Evolutionary conservation across 768 basidiomycete species (phyloP).

Genomic region (Pisolithus marmoratus): DNA sequence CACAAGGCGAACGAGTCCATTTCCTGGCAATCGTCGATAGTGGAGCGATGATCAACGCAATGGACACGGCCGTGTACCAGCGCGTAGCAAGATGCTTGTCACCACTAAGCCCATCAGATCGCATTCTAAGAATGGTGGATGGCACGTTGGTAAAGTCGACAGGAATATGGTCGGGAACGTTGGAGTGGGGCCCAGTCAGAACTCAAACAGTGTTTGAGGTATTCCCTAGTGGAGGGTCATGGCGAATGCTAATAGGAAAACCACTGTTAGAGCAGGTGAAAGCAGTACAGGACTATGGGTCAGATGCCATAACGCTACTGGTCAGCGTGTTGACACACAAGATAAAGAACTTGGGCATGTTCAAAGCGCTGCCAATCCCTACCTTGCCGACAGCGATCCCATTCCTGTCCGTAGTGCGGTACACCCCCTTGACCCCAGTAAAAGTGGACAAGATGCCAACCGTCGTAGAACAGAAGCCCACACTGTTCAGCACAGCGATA

Average conservation of each 20-base stretch:
- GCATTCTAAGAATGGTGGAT: not conserved
- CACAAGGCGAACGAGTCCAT: constrained; percentile 8
- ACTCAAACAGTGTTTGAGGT: constrained; percentile 13
- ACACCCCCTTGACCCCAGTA: too few relatives aligned
- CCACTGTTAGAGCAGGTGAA: constrained; percentile 11
- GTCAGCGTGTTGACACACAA: not conserved
- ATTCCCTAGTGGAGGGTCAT: constrained; percentile 15
- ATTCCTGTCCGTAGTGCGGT: too few relatives aligned
- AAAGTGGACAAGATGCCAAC: too few relatives aligned
- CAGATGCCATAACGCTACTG: not conserved
- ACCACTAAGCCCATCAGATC: not conserved
- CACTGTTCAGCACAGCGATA: too few relatives aligned
- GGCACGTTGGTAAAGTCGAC: not conserved
- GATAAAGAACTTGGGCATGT: too few relatives aligned
- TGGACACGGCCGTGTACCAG: constrained; percentile 5
- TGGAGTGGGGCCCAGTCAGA: constrained; percentile 10
- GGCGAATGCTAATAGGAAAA: constrained; percentile 14
- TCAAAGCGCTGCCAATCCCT: too few relatives aligned
- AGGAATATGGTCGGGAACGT: not conserved
- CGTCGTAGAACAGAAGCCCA: too few relatives aligned
- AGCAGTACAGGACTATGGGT: constrained; percentile 11
- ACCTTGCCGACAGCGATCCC: too few relatives aligned
- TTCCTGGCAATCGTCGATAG: constrained; percentile 8
- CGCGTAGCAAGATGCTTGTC: not conserved
- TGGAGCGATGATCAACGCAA: constrained; percentile 15